Percentiles rank a stretch among this genome's conserved stretches.
phyloP scores from a whole-genome alignment of 169 alveolate species.

The Plasmodium cynomolgi region DNA sequence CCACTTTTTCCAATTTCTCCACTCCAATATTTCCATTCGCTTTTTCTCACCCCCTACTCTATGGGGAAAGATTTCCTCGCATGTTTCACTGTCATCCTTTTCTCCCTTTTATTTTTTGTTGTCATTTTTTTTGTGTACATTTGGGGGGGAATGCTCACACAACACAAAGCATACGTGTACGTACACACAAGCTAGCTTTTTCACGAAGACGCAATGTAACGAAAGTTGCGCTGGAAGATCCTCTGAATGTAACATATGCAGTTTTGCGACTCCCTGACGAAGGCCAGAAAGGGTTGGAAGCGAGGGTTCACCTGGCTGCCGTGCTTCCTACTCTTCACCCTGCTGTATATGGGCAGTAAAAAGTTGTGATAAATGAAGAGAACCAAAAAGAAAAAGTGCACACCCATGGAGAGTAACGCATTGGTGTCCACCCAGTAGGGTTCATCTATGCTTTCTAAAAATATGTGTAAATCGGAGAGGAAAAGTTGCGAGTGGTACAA shows the following conservation, averaged over 20 bases:
- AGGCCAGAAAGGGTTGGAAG: constrained; percentile 4
- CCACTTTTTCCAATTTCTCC: not conserved
- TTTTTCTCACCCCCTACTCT: not conserved
- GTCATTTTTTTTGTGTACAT: not conserved
- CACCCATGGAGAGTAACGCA: constrained; percentile 27
- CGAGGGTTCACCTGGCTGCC: not conserved
- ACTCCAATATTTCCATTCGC: too few relatives aligned
- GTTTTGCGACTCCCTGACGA: constrained; percentile 22
- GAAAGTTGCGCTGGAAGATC: constrained; percentile 1
- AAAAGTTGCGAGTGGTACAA: constrained; percentile 26
- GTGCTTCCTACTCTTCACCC: not conserved
- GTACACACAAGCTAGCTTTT: not conserved
- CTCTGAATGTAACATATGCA: constrained; percentile 7
- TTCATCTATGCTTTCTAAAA: not conserved
- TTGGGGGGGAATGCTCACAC: not conserved
- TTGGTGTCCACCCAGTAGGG: constrained; percentile 53
- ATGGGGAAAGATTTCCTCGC: not conserved
- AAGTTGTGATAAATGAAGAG: constrained; percentile 28
- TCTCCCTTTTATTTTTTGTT: not conserved
- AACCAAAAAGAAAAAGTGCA: constrained; percentile 38
- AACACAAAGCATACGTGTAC: not conserved
- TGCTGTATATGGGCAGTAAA: constrained; percentile 23
- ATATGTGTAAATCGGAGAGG: constrained; percentile 21
- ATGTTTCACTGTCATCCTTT: not conserved
- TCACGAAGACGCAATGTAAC: not conserved